Conservation (phyloP, 106 monocot genomes). For the Dendrobium catenatum region DNA sequence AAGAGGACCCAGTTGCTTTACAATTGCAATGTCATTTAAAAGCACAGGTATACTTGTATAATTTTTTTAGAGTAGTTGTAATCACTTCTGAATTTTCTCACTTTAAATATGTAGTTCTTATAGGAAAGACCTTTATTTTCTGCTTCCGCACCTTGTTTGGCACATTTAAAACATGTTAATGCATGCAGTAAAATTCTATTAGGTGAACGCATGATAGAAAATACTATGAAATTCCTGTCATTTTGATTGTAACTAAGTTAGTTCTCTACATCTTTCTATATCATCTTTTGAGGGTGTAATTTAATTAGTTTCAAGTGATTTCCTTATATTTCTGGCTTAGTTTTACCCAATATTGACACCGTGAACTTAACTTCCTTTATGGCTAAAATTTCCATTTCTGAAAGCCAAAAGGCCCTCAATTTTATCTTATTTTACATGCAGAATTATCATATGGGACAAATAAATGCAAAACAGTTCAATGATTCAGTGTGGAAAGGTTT, state of each 20-base stretch:
- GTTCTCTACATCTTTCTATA: background rate
- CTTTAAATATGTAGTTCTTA: background rate
- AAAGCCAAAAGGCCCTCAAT: background rate
- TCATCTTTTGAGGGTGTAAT: background rate
- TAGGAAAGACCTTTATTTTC: background rate
- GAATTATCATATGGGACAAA: slow-evolving; percentile 77
- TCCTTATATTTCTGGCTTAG: background rate
- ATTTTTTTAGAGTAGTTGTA: background rate
- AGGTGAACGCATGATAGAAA: background rate
- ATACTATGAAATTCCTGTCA: background rate
- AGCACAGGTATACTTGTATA: background rate
- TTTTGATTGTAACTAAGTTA: background rate
- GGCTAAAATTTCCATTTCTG: background rate
- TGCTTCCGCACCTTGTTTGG: background rate
- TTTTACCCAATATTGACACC: background rate
- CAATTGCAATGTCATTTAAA: background rate
- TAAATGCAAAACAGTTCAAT: slow-evolving; percentile 55
- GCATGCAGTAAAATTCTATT: background rate
- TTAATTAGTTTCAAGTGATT: background rate
- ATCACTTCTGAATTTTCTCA: background rate
- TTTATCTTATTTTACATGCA: slow-evolving; percentile 22
- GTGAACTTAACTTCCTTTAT: background rate
- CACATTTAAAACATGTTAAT: background rate
- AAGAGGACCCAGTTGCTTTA: background rate
- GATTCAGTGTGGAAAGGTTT: slow-evolving; percentile 80